These are phyloP conservation scores for Penicillium sp. DNA, from an alignment of 2,329 filamentous ascomycete species.

Conservation along the genomic window DNA sequence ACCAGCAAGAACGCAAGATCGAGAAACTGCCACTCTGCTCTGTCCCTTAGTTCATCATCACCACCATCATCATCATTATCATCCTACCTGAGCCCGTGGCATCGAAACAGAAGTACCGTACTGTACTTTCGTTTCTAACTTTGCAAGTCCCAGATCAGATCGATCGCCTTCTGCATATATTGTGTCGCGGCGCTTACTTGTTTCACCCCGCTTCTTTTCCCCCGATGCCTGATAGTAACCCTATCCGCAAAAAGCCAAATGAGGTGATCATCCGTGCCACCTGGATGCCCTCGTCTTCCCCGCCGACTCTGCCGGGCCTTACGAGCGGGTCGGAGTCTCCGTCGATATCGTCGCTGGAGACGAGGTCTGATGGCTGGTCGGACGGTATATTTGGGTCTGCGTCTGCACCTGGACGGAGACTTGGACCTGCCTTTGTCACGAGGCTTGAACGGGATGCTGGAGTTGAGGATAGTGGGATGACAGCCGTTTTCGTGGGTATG, in stretches of 20 bases:
- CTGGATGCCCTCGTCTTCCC: constrained; percentile 18
- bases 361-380: constrained; percentile 23
- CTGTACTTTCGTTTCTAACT: neutral
- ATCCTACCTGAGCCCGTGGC: neutral
- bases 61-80: neutral
- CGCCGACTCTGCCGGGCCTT: constrained; percentile 36
- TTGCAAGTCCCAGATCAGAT: neutral
- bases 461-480: constrained; percentile 26
- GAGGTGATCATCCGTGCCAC: constrained; percentile 18
- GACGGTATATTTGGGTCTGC: constrained; percentile 9
- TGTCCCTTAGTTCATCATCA: neutral
- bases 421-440: constrained; percentile 3
- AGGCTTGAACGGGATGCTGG: constrained; percentile 5
- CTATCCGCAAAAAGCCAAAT: constrained; percentile 14
- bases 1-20: neutral
- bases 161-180: neutral
- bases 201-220: neutral
- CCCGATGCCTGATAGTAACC: constrained; percentile 4
- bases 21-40: neutral
- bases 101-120: neutral
- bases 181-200: neutral
- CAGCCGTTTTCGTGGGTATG: constrained; percentile 15
- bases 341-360: constrained; percentile 38
- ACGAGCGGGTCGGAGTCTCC: constrained; percentile 37
- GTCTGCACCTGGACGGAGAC: neutral